phyloP scores from a whole-genome alignment of 108 stramenopile species.

The Cyclotella baltica region DNA sequence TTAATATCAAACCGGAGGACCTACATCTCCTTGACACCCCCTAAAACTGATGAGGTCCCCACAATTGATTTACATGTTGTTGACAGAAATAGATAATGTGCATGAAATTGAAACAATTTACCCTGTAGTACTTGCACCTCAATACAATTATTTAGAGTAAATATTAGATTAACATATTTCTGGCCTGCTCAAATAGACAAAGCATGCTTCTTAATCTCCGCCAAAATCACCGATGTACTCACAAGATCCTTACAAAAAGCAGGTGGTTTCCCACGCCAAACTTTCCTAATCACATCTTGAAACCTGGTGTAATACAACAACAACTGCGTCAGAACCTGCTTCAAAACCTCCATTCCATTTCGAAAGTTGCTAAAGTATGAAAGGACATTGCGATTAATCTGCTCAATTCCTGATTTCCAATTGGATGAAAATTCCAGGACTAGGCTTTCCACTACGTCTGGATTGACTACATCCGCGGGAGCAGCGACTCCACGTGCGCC shows the following conservation, averaged over 20 bases:
- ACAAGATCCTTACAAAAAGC: slow-evolving; percentile 95
- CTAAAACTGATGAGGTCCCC: too few species aligned
- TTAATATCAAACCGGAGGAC: too few species aligned
- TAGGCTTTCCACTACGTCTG: slow-evolving; percentile 87
- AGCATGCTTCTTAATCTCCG: slow-evolving; percentile 96
- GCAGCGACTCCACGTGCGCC: slow-evolving; percentile 60
- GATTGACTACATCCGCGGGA: slow-evolving; percentile 71
- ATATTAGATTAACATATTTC: not conserved
- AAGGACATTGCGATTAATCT: slow-evolving; percentile 95
- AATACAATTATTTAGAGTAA: too few species aligned
- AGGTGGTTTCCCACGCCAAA: slow-evolving; percentile 85
- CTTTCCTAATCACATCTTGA: slow-evolving; percentile 93
- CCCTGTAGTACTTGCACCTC: too few species aligned
- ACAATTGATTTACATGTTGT: too few species aligned
- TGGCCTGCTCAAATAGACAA: slow-evolving; percentile 14
- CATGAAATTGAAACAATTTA: too few species aligned
- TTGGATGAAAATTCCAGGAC: slow-evolving; percentile 93
- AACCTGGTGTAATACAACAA: slow-evolving; percentile 98
- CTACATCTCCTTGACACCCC: too few species aligned
- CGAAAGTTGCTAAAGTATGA: slow-evolving; percentile 97
- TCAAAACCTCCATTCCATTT: slow-evolving; percentile 98
- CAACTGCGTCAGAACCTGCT: slow-evolving; percentile 96
- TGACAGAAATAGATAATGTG: too few species aligned
- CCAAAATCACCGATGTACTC: slow-evolving; percentile 90
- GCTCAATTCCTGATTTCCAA: slow-evolving; percentile 93